Base-by-base conservation (phyloP, 495 filamentous ascomycete species). In the Margaritispora aquatica region DNA sequence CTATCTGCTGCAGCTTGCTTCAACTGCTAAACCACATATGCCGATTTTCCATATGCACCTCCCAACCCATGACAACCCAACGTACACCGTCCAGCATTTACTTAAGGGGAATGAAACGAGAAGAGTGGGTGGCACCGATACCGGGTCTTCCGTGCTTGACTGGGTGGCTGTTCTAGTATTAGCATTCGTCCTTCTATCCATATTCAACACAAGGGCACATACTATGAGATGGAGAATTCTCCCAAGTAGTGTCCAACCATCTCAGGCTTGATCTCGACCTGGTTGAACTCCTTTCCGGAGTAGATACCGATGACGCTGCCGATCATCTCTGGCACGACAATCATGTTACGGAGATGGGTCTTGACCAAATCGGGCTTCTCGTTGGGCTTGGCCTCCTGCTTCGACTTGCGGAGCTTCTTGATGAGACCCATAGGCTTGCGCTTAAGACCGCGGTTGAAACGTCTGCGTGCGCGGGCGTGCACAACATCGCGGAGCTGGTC, bases 81-180 rank as follows among this genome's bases (percentile, higher is more conserved):
- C 19, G 20, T 51, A 65, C 26, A 60, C 27, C 29, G 5, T 34
- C 29, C 27, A 52, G 38, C 60, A 61, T 83, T 86, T 96, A 96
- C 84, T 96, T 97, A 72, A 97, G 86, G 77, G 92, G 92, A 85
- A 97, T 97, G 85, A 97, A 97, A 85, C 94, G 90, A 76, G 95
- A 97, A 84, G 92, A 97, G 87, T 98, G 94, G 66, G 94, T 98
- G 70, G 94, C 94, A 92, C 94, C 94, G 78, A 98, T 98, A 96
- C 94, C 94, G 70, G 94, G 94, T 79, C 94, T 81, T 85, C 94
- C 94, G 87, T 98, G 94, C 89, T 97, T 98, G 83, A 98, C 94
- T 68, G 94, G 94, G 81, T 94, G 95, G 88, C 92, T 96, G 71
- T 73, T 60, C 61, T 59, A 52, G 68, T 24, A 62, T 76, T 76